Evolutionary conservation across 2,329 filamentous ascomycete genomes (phyloP).

Genomic region (Colletotrichum viniferum): DNA sequence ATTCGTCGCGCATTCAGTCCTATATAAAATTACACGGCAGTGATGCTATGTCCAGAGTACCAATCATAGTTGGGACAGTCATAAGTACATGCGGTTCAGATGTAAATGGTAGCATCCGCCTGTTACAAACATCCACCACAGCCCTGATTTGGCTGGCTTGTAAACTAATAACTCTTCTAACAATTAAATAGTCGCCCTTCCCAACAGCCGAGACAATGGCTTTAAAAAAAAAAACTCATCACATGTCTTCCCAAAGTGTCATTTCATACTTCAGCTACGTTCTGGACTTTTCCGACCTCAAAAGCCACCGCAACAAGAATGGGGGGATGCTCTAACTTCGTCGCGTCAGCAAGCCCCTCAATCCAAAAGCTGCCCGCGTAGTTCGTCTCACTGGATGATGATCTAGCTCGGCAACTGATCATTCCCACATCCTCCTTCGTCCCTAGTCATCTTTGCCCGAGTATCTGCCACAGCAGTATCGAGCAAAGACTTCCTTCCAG

Average conservation of each 20-base stretch:
- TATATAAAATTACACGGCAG: fast-evolving
- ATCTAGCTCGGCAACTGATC: fast-evolving
- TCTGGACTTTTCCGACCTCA: not conserved
- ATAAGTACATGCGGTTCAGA: not conserved
- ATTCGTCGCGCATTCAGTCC: not conserved
- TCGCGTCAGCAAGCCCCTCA: not conserved
- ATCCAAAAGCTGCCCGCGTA: not conserved
- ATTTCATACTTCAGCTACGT: not conserved
- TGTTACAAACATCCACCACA: fast-evolving
- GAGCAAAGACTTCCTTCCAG: not conserved
- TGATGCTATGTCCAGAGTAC: not conserved
- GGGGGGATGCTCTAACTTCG: too few relatives aligned
- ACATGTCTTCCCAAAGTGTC: too few relatives aligned
- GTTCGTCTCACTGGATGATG: too few relatives aligned
- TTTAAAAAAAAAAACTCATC: fast-evolving
- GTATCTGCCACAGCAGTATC: not conserved
- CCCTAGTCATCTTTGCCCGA: fast-evolving
- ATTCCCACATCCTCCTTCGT: fast-evolving
- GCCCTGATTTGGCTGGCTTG: not conserved
- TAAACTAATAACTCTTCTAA: not conserved
- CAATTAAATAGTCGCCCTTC: fast-evolving
- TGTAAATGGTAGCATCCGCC: too few relatives aligned
- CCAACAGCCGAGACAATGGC: fast-evolving
- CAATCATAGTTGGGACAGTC: fast-evolving
- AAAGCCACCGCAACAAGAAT: fast-evolving